A percentile compares a stretch with the other conserved stretches of the same genome.
Evolutionary conservation across 2,329 filamentous ascomycete species (phyloP).

Genomic region (Claviceps digitariae): DNA sequence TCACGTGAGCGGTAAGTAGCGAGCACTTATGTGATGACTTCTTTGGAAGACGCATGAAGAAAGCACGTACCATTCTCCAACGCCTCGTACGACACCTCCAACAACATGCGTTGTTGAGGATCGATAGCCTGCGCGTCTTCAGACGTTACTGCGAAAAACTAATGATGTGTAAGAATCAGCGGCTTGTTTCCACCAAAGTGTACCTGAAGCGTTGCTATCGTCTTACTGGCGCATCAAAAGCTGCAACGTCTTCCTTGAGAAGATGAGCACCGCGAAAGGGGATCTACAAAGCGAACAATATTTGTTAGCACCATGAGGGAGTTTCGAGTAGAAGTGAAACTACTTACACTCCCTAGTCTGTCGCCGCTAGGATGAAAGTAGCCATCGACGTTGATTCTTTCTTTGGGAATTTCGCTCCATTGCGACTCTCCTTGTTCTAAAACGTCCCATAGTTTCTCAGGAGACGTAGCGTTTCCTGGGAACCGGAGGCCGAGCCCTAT

Average conservation of each 20-base stretch:
- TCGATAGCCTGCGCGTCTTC: conserved; percentile 40
- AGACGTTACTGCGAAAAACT: conserved; percentile 38
- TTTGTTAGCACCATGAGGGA: conserved; percentile 3
- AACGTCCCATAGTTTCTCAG: conserved; percentile 35
- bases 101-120: conserved; percentile 36
- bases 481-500: conserved; percentile 39
- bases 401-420: conserved; percentile 34
- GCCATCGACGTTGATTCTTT: conserved; percentile 36
- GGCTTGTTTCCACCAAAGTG: neutral
- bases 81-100: conserved; percentile 37
- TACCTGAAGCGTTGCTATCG: neutral
- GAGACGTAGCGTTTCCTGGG: conserved; percentile 31
- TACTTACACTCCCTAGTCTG: conserved; percentile 32
- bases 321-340: neutral
- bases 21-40: neutral
- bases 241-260: conserved; percentile 29
- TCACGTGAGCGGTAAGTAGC: neutral
- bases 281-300: conserved; percentile 18
- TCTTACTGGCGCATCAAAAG: conserved; percentile 35
- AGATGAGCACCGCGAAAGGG: conserved; percentile 37
- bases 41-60: neutral
- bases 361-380: conserved; percentile 40
- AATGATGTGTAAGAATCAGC: neutral
- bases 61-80: conserved; percentile 30
- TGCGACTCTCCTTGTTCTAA: conserved; percentile 28